Conservation (phyloP, 208 protist genomes). For the Leishmania martiniquensis region DNA sequence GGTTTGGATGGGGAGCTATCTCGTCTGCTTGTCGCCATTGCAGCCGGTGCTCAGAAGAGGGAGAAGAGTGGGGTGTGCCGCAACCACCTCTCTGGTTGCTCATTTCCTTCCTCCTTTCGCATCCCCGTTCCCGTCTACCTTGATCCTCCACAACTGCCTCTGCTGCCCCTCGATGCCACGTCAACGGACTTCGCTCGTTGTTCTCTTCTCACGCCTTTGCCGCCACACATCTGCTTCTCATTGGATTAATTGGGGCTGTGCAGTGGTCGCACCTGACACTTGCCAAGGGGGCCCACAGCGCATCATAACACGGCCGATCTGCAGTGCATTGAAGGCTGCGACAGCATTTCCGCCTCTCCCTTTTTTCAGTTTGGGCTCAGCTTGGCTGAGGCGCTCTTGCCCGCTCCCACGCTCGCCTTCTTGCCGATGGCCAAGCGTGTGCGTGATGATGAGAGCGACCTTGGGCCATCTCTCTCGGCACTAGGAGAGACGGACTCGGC, state of each 20-base stretch:
- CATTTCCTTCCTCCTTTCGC: background rate
- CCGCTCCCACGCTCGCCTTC: background rate
- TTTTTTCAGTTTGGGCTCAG: background rate
- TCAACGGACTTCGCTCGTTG: background rate
- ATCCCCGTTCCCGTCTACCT: background rate
- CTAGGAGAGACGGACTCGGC: background rate
- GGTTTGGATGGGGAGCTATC: background rate
- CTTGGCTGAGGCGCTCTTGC: background rate
- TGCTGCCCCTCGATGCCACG: background rate
- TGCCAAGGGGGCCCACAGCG: background rate
- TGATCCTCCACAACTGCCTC: background rate
- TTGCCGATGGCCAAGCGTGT: constrained; percentile 21
- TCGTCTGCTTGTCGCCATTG: background rate
- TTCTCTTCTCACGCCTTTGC: background rate
- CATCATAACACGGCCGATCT: background rate
- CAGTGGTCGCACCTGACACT: background rate
- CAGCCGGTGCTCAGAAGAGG: background rate
- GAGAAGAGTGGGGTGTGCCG: background rate
- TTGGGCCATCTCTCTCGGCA: background rate
- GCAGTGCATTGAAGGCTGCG: background rate
- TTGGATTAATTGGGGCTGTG: no score
- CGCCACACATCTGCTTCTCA: background rate
- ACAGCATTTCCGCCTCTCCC: background rate
- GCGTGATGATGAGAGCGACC: constrained; percentile 5
- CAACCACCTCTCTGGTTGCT: background rate